A percentile compares a stretch with the other conserved stretches of the same genome.
Evolutionary conservation across 139 green algal species (phyloP).

Genomic region (Chlorella sorokiniana): DNA sequence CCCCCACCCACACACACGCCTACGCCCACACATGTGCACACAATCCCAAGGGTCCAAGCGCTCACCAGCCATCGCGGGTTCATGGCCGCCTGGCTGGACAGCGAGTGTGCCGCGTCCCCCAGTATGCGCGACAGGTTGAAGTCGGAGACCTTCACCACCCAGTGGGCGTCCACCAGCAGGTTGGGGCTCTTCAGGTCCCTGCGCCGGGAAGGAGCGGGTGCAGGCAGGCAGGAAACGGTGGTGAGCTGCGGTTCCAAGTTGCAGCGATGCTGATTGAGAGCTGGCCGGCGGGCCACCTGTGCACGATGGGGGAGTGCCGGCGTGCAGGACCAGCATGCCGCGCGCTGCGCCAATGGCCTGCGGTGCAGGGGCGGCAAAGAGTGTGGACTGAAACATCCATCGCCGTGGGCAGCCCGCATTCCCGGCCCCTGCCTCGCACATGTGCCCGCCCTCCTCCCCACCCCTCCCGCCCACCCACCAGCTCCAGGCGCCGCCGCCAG

Average conservation of each 20-base stretch:
- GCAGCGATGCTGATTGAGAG: too few species aligned
- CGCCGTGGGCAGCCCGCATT: not conserved
- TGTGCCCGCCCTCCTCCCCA: not conserved
- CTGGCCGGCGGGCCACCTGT: not conserved
- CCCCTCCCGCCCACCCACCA: not conserved
- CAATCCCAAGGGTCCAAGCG: too few species aligned
- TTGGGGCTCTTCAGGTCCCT: not conserved
- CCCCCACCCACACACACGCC: too few species aligned
- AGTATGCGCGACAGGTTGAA: not conserved
- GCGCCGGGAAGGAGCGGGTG: not conserved
- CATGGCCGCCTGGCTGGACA: not conserved
- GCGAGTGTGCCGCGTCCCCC: not conserved
- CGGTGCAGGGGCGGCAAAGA: not conserved
- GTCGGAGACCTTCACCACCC: not conserved
- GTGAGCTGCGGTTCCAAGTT: too few species aligned
- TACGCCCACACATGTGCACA: too few species aligned
- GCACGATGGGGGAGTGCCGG: not conserved
- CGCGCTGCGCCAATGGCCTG: not conserved
- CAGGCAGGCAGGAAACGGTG: too few species aligned
- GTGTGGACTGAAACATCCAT: not conserved
- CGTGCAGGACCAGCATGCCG: not conserved
- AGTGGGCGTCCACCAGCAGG: not conserved
- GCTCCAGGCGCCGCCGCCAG: not conserved
- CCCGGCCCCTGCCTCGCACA: not conserved
- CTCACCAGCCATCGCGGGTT: not conserved